These are phyloP conservation scores for Gypsophila paniculata DNA, from an alignment of 179 eudicot species.

Conservation along the genomic window DNA sequence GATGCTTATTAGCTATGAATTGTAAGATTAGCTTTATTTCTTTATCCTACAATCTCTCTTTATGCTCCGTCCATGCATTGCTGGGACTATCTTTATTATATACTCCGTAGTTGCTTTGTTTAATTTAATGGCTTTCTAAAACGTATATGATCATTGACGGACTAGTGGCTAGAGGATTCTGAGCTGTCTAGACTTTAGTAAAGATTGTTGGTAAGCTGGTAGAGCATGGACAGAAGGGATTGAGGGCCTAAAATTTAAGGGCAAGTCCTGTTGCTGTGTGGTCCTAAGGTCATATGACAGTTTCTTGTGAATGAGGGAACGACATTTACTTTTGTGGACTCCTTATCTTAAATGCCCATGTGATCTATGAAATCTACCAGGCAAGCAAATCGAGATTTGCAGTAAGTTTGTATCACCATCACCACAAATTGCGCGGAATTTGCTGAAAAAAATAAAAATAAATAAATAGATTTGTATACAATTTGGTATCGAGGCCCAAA, in stretches of 20 bases:
- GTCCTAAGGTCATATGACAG: conserved; percentile 15
- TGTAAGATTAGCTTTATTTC: background rate
- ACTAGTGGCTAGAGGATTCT: background rate
- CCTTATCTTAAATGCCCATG: no score
- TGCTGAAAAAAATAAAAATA: background rate
- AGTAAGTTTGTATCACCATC: background rate
- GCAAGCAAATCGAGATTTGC: background rate
- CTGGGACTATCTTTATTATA: background rate
- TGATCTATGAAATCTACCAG: conserved; percentile 7
- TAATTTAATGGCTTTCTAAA: background rate
- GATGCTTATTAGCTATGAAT: conserved; percentile 12
- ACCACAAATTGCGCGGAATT: background rate
- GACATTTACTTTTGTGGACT: background rate
- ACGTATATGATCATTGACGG: background rate
- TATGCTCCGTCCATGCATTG: background rate
- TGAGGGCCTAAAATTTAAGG: background rate
- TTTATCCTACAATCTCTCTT: background rate
- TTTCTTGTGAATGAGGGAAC: conserved; percentile 18
- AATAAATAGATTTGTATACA: background rate
- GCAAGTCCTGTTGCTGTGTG: background rate
- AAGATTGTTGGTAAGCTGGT: background rate
- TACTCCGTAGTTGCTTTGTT: background rate
- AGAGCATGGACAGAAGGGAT: conserved; percentile 7
- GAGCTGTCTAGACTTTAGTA: background rate
- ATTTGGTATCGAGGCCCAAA: background rate